Evolutionary conservation across 2,329 filamentous ascomycete species (phyloP), one percentile per base, ranked within the genome.

Genomic region (Mycosphaerella arachidis): DNA sequence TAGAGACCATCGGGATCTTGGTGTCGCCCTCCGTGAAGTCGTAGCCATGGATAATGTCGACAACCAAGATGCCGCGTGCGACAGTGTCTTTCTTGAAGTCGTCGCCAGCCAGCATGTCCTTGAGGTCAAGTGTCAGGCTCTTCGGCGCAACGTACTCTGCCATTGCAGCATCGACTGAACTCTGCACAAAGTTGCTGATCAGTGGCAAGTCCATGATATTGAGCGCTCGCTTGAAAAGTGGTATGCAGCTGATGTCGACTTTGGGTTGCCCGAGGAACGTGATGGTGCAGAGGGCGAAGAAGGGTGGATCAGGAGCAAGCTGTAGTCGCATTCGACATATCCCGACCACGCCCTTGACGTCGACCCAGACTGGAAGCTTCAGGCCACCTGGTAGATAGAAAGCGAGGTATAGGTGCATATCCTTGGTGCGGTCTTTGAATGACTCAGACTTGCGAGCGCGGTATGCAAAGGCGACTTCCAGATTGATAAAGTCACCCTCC

Each of bases 61-160:
- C 80, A 63, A 88, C 80, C 1, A 92, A 70, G 1, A 90, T 81
- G 18, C 89, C 88, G 33, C 83, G 79, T 1, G 84, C 80, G 31
- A 76, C 74, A 0, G 88, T 90, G 63, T 91, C 87, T 70, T 90
- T 90, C 73, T 91, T 91, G 77, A 88, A 91, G 67, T 91, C 88
- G 59, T 90, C 88, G 4, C 89, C 89, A 7, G 89, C 82, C 12
- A 92, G 81, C 86, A 91, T 91, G 61, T 90, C 87, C 71, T 90
- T 89, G 35, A 92, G 76, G 70, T 91, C 86, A 6, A 91, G 77
- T 0, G 88, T 90, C 55, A 91, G 74, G 57, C 86, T 89, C 75
- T 90, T 90, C 0, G 89, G 89, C 0, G 89, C 88, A 0, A 91
- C 89, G 64, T 91, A 91, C 70, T 90, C 84, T 0, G 87, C 86